Percentiles rank a stretch among this genome's conserved stretches.
These are phyloP conservation scores for Tephrocybe sp. DNA, from an alignment of 768 basidiomycete species.

Conservation along the genomic window DNA sequence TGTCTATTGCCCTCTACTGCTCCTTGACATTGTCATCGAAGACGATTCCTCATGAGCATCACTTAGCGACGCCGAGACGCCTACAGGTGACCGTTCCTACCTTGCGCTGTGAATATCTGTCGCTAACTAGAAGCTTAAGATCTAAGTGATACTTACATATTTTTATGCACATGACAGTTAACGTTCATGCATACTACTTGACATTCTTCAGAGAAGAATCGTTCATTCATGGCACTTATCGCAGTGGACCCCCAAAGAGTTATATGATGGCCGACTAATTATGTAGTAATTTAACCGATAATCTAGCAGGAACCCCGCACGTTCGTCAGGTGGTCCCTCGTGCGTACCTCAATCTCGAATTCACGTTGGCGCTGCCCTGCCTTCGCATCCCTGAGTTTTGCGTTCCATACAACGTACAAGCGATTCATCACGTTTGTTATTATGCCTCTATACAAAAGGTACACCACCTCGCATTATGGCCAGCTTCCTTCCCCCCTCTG, in stretches of 20 bases:
- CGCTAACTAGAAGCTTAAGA: too few relatives aligned
- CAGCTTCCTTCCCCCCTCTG: not conserved
- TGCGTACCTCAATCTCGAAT: slow-evolving; percentile 1
- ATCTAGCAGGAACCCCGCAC: slow-evolving; percentile 6
- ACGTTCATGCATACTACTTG: too few relatives aligned
- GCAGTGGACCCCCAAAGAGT: not conserved
- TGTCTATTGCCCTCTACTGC: slow-evolving; percentile 10
- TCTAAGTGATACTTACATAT: too few relatives aligned
- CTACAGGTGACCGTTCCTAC: too few relatives aligned
- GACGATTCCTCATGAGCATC: too few relatives aligned
- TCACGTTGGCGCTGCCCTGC: slow-evolving; percentile 1
- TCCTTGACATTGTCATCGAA: slow-evolving; percentile 1
- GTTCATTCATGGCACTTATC: too few relatives aligned
- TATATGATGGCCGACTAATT: not conserved
- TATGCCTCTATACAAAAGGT: slow-evolving; percentile 13
- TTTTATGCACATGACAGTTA: too few relatives aligned
- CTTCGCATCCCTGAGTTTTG: not conserved
- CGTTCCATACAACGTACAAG: not conserved
- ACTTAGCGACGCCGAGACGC: too few relatives aligned
- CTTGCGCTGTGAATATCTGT: too few relatives aligned
- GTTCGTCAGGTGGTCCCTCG: slow-evolving; percentile 15
- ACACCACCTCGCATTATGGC: not conserved
- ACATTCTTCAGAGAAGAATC: too few relatives aligned
- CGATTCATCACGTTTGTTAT: slow-evolving; percentile 16
- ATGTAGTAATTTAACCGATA: slow-evolving; percentile 2